Percentiles rank a stretch among this genome's conserved stretches.
Conservation (phyloP, 129 eudicot genomes). For the Chrysanthemum lavandulifolium region DNA sequence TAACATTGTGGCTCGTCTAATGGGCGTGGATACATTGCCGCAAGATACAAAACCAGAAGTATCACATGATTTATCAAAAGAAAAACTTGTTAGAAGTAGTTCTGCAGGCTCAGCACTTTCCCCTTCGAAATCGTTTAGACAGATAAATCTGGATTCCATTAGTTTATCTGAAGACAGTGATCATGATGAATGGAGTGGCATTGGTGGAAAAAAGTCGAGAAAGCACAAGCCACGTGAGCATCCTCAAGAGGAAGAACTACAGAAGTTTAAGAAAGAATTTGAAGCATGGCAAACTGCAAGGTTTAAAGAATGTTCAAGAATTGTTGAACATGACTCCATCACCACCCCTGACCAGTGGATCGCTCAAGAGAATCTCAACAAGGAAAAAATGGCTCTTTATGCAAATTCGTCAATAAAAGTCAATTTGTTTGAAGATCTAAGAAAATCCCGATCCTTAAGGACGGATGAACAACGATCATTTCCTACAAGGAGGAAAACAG, state of each 20-base stretch:
- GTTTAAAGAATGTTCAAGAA: constrained; percentile 74
- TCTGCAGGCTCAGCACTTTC: constrained; percentile 32
- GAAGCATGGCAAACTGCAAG: constrained; percentile 94
- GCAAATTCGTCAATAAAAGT: constrained; percentile 39
- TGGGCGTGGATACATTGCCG: constrained; percentile 88
- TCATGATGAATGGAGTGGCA: constrained; percentile 40
- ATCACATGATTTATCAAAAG: constrained; percentile 27
- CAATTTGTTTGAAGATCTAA: constrained; percentile 34
- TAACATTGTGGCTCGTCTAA: constrained; percentile 86
- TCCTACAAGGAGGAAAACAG: constrained; percentile 31
- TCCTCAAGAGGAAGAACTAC: constrained; percentile 97
- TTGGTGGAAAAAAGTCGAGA: constrained; percentile 23
- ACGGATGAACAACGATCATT: constrained; percentile 27
- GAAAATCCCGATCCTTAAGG: constrained; percentile 25
- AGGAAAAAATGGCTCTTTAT: constrained; percentile 61
- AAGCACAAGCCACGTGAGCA: constrained; percentile 74
- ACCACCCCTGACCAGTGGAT: constrained; percentile 55
- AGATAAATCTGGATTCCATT: constrained; percentile 32
- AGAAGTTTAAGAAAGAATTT: constrained; percentile 91
- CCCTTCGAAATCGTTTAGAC: constrained; percentile 40
- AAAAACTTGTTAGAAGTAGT: constrained; percentile 39
- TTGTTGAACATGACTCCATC: constrained; percentile 45
- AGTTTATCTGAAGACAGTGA: constrained; percentile 34
- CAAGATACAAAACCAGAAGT: constrained; percentile 43
- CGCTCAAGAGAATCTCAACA: constrained; percentile 83